phyloP scores from a whole-genome alignment of 208 protist genomes.

The Balamuthia mandrillaris region DNA sequence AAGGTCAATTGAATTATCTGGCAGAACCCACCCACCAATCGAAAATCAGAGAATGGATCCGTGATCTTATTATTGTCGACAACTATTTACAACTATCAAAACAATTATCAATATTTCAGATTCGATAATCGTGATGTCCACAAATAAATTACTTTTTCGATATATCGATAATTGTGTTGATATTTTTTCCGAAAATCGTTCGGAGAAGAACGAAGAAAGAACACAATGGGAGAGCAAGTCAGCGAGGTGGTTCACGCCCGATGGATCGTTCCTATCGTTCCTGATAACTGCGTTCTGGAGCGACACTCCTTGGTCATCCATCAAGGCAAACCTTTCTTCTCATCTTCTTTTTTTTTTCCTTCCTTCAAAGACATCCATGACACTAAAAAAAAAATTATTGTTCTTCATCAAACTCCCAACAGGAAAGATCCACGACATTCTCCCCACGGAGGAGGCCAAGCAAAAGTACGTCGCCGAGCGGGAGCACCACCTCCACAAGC shows the following conservation, averaged over 20 bases:
- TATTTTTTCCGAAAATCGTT: no score
- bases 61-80: no score
- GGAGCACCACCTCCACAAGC: neutral
- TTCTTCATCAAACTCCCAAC: neutral
- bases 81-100: no score
- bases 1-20: no score
- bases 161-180: no score
- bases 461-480: neutral
- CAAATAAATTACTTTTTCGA: no score
- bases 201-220: no score
- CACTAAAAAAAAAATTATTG: no score
- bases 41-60: no score
- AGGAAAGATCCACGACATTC: slow-evolving; percentile 16
- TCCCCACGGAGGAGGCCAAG: neutral
- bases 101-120: no score
- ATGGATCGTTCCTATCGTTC: slow-evolving; percentile 61
- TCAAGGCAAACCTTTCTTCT: neutral
- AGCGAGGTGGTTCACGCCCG: slow-evolving; percentile 46
- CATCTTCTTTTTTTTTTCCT: neutral
- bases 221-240: neutral
- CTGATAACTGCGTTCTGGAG: slow-evolving; percentile 44
- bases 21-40: no score
- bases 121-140: no score
- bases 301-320: slow-evolving; percentile 51
- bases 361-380: neutral